Base-by-base conservation (phyloP, 495 filamentous ascomycete species). In the Lasiosphaeria ovina region DNA sequence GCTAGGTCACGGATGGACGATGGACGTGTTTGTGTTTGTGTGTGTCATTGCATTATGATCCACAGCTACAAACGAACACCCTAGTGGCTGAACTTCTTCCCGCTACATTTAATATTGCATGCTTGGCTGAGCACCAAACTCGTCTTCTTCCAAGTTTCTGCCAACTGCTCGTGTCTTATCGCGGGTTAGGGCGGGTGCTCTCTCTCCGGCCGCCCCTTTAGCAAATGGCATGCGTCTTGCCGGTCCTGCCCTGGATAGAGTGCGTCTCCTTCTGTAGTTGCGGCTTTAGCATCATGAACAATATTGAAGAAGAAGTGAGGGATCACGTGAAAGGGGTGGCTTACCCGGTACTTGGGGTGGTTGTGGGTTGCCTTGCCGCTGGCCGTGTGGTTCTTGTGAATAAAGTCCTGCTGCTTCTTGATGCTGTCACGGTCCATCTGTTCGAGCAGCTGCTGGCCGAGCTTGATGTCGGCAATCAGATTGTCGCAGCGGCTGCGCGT, bases 191-290 rank as follows among this genome's bases (percentile, higher is more conserved):
- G 24, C 24, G 24, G 24, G 24, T 24, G 24, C 24, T 24, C 24
- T 24, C 24, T 24, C 24, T 24, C 24, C 24, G 24, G 24, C 24
- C 24, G 24, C 24, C 24, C 24, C 24, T 24, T 47, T 87, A 94
- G 76, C 91, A 96, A 57, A 93, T 79, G 38, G 83, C 86, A 71
- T 95, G 91, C 11, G 91, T 91, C 84, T 96, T 96, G 50, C 91
- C 91, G 57, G 82, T 83, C 83, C 92, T 91, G 4, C 90, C 91
- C 80, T 96, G 90, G 73, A 96, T 72, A 38, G 85, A 89, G 73
- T 96, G 92, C 69, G 83, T 86, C 77, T 96, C 91, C 62, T 83
- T 81, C 71, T 85, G 77, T 58, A 34, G 57, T 36, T 24, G 12
- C 34, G 12, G 17, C 57, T 62, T 70, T 55, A 70, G 67, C 34